phyloP scores from a whole-genome alignment of 352 stramenopile species.

The Phytopythium helicoides region DNA sequence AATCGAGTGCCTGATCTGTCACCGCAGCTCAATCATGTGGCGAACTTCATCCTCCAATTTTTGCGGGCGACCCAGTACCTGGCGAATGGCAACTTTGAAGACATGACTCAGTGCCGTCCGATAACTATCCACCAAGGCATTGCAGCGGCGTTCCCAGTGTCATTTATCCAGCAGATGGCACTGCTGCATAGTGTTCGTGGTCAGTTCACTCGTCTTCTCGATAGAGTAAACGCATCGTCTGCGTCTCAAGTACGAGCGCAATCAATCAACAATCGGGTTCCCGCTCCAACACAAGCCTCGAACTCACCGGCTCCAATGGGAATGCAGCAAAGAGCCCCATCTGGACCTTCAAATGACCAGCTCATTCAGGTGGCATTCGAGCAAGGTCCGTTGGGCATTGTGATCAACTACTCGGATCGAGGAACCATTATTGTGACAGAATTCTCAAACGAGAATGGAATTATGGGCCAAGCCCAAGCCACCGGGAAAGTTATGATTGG shows the following conservation, averaged over 20 bases:
- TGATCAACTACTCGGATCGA: conserved; percentile 80
- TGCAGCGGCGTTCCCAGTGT: conserved; percentile 53
- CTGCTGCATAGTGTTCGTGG: conserved; percentile 62
- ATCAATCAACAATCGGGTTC: too few species aligned
- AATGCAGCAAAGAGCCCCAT: neutral
- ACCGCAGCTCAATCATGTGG: conserved; percentile 60
- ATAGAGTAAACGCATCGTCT: neutral
- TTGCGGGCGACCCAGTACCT: conserved; percentile 63
- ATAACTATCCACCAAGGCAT: conserved; percentile 38
- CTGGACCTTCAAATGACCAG: conserved; percentile 13
- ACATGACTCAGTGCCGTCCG: conserved; percentile 54
- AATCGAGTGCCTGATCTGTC: conserved; percentile 58
- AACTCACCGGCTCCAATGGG: conserved; percentile 11
- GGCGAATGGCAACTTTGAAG: conserved; percentile 51
- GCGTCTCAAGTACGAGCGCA: conserved; percentile 3
- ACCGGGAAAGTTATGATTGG: conserved; percentile 70
- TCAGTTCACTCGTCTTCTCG: conserved; percentile 20
- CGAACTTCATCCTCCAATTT: conserved; percentile 79
- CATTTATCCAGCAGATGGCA: conserved; percentile 72
- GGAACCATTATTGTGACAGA: conserved; percentile 79
- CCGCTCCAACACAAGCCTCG: neutral
- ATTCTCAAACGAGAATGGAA: conserved; percentile 67
- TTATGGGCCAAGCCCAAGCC: conserved; percentile 69
- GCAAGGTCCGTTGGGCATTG: conserved; percentile 66
- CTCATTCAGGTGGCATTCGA: conserved; percentile 69